Evolutionary conservation across 371 early-diverging fungal genomes (phyloP), one percentile per base, ranked within the genome.

Genomic region (Syncephalastrum sp.): DNA sequence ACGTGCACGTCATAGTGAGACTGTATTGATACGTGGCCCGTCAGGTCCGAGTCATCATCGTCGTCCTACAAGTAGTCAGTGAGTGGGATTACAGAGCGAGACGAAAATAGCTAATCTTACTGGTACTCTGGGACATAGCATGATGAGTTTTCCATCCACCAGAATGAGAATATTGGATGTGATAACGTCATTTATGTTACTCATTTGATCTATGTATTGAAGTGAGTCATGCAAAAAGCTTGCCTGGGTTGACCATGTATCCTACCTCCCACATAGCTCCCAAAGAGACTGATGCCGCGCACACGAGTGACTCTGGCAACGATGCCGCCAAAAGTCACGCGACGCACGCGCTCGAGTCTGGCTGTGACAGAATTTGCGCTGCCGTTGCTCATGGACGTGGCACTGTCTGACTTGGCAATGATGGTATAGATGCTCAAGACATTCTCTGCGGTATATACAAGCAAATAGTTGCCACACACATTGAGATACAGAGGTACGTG

Each of bases 391-490:
- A 44, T 44, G 15, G 45, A 42, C 8, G 53, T 47, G 17, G 58
- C 54, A 16, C 47, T 49, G 6, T 61, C 56, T 21, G 54, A 54
- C 10, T 61, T 55, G 13, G 60, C 50, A 15, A 56, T 46, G 25
- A 77, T 60, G 29, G 54, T 57, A 41, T 74, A 79, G 10, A 79
- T 58, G 47, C 57, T 70, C 23, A 94, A 60, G 7, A 88, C 81
- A 74, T 89, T 89, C 44, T 91, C 88, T 5, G 79, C 68, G 5
- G 86, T 82, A 58, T 89, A 90, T 14, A 91, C 83, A 13, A 91
- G 62, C 48, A 90, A 61, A 44, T 79, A 82, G 16, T 69, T 61
- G 48, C 84, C 79, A 50, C 83, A 59, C 27, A 81, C 63, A 50
- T 75, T 85, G 64, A 94, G 62, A 64, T 84, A 77, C 23, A 84